These are phyloP conservation scores for Penicillium sp. DNA, from an alignment of 2,329 filamentous ascomycete species.

Conservation along the genomic window DNA sequence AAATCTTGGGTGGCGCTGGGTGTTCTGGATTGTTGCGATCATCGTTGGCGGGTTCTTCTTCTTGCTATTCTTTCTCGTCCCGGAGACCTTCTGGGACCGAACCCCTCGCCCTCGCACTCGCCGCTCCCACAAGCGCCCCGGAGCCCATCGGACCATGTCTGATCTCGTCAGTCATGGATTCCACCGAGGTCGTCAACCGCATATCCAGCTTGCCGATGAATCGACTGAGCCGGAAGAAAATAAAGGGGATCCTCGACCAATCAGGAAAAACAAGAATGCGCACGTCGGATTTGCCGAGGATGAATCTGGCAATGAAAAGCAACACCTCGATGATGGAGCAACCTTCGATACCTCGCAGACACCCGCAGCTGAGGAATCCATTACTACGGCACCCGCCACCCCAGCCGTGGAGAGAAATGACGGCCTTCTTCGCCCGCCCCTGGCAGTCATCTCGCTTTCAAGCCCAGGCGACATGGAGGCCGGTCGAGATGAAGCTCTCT, in stretches of 20 bases:
- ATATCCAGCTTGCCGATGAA: slow-evolving; percentile 20
- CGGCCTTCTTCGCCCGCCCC: slow-evolving; percentile 11
- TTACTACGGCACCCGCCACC: slow-evolving; percentile 1
- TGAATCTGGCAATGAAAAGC: slow-evolving; percentile 25
- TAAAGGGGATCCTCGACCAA: slow-evolving; percentile 9
- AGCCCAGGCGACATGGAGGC: slow-evolving; percentile 32
- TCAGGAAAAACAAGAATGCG: slow-evolving; percentile 37
- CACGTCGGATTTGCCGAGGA: slow-evolving; percentile 59
- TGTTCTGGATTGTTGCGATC: slow-evolving; percentile 84
- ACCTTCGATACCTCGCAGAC: neutral
- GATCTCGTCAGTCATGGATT: slow-evolving; percentile 36
- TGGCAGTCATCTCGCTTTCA: slow-evolving; percentile 1
- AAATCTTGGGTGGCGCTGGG: slow-evolving; percentile 79
- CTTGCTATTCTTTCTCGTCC: slow-evolving; percentile 84
- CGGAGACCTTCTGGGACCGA: slow-evolving; percentile 94
- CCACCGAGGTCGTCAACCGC: slow-evolving; percentile 31
- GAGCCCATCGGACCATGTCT: slow-evolving; percentile 36
- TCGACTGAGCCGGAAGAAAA: slow-evolving; percentile 8
- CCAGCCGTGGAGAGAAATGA: slow-evolving; percentile 16
- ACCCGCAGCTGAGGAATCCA: slow-evolving; percentile 1
- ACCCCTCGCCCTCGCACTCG: slow-evolving; percentile 58
- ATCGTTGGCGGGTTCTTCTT: slow-evolving; percentile 68
- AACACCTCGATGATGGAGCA: slow-evolving; percentile 2
- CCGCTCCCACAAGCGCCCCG: slow-evolving; percentile 38
- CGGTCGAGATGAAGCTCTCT: slow-evolving; percentile 17